Conservation (phyloP, 2,329 filamentous ascomycete genomes). For the Trichoderma polysporum region DNA sequence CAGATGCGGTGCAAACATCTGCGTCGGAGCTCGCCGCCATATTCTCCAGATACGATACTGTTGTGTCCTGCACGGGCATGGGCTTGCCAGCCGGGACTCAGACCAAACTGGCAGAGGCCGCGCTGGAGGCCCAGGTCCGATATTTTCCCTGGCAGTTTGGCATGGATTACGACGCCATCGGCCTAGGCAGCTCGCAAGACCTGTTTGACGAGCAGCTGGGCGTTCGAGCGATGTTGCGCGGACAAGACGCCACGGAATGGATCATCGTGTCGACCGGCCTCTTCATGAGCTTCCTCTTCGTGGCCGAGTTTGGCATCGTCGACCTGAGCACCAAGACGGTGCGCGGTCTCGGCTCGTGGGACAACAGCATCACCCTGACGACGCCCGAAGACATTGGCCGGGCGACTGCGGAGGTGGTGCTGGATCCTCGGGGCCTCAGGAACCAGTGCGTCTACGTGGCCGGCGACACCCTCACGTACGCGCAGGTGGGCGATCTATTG, state of each 20-base stretch:
- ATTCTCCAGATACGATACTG: slow-evolving; percentile 49
- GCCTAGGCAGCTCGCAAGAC: slow-evolving; percentile 57
- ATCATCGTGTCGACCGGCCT: slow-evolving; percentile 66
- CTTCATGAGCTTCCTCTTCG: slow-evolving; percentile 70
- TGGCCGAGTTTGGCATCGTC: slow-evolving; percentile 61
- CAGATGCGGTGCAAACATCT: slow-evolving; percentile 44
- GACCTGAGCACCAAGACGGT: slow-evolving; percentile 44
- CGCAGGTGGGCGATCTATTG: slow-evolving; percentile 51
- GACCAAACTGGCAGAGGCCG: slow-evolving; percentile 56
- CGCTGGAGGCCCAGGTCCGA: slow-evolving; percentile 47
- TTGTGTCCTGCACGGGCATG: slow-evolving; percentile 65
- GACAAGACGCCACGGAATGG: slow-evolving; percentile 49
- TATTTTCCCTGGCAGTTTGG: slow-evolving; percentile 75
- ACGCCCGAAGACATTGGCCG: slow-evolving; percentile 62
- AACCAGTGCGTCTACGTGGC: slow-evolving; percentile 56
- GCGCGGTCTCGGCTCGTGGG: slow-evolving; percentile 60
- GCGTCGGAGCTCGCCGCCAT: slow-evolving; percentile 39
- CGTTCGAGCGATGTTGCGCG: slow-evolving; percentile 53
- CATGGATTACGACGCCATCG: slow-evolving; percentile 67
- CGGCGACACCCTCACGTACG: slow-evolving; percentile 63
- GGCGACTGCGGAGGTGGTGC: slow-evolving; percentile 57
- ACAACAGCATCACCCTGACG: slow-evolving; percentile 62
- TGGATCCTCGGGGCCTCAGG: slow-evolving; percentile 36
- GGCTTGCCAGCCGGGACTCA: slow-evolving; percentile 55
- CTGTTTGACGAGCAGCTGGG: slow-evolving; percentile 67